Evolutionary conservation across 225 moss, liverwort and hornwort genomes (phyloP), one percentile per base, ranked within the genome.

Genomic region (Marchantia paleacea): DNA sequence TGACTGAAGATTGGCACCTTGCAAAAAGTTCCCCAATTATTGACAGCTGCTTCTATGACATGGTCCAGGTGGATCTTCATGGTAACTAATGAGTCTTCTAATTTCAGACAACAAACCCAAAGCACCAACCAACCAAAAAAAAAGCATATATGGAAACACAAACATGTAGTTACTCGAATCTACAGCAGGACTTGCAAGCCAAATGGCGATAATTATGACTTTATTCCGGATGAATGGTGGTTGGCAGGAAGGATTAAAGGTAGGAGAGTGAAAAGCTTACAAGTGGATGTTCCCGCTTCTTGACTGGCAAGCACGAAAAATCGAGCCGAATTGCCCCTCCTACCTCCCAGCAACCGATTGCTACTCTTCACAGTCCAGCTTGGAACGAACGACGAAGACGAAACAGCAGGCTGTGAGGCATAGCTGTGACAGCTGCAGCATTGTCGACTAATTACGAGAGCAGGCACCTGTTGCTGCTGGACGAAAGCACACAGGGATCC

Each of bases 281-380:
- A 75, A 76, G 80, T 85, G 19, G 85, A 77, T 14, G 82, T 80
- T 66, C 79, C 82, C 48, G 79, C 76, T 80, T 85, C 85, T 70
- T 82, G 85, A 72, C 79, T 82, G 55, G 79, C 75, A 57, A 62
- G 57, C 16, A 67, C 75, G 28, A 26, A 19, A 31, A 81, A 53
- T 79, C 73, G 81, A 30, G 28, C 57, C 61, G 55, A 18, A 16
- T 14, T 29, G 20, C 20, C 48, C 30, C 39, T 52, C 55, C 65
- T 60, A 19, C 39, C 65, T 19, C 0, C 55, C 6, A n/a, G 51
- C 25, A 24, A 58, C 0, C 18, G 54, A 52, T 31, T 67, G 49
- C 65, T 75, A 30, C 6, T 75, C 65, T 62, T 66, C 55, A 22
- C 19, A 12, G 52, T 77, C 76, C 76, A 50, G 64, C 20, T 25